Evolutionary conservation across 768 basidiomycete species (phyloP).

Genomic region (Macrocybe gigantea): DNA sequence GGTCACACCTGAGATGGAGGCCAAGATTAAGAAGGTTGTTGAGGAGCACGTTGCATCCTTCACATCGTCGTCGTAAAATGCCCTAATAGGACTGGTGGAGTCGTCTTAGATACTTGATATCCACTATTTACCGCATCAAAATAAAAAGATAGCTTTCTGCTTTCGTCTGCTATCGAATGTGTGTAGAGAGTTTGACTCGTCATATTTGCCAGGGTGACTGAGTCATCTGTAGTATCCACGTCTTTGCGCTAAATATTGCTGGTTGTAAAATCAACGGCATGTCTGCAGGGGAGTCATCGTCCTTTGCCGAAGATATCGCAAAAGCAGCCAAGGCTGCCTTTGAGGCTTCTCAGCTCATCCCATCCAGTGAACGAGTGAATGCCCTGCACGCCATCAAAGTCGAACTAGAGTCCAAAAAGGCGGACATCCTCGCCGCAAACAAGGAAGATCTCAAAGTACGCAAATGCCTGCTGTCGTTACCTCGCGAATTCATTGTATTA

Average conservation of each 20-base stretch:
- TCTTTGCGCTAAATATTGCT: no score
- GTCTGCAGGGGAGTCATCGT: conserved; percentile 7
- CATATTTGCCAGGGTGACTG: background rate
- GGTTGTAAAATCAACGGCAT: no score
- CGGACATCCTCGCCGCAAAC: conserved; percentile 77
- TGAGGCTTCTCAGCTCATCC: conserved; percentile 78
- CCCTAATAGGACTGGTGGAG: conserved; percentile 1
- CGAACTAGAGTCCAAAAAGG: conserved; percentile 59
- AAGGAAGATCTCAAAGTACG: conserved; percentile 69
- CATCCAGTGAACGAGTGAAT: conserved; percentile 56
- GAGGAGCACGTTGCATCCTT: conserved; percentile 85
- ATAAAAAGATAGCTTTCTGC: conserved; percentile 15
- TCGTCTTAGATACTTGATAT: conserved; percentile 10
- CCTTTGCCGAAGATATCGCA: conserved; percentile 57
- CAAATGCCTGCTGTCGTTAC: background rate
- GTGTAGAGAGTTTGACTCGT: conserved; percentile 9
- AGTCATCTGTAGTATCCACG: no score
- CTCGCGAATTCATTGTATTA: background rate
- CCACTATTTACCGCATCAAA: conserved; percentile 7
- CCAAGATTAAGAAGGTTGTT: conserved; percentile 91
- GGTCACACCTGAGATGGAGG: conserved; percentile 88
- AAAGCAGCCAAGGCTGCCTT: conserved; percentile 78
- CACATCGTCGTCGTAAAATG: conserved; percentile 41
- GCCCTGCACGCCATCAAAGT: conserved; percentile 69
- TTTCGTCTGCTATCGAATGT: conserved; percentile 11